phyloP scores from a whole-genome alignment of 208 protist genomes.

The Leishmania mexicana region DNA sequence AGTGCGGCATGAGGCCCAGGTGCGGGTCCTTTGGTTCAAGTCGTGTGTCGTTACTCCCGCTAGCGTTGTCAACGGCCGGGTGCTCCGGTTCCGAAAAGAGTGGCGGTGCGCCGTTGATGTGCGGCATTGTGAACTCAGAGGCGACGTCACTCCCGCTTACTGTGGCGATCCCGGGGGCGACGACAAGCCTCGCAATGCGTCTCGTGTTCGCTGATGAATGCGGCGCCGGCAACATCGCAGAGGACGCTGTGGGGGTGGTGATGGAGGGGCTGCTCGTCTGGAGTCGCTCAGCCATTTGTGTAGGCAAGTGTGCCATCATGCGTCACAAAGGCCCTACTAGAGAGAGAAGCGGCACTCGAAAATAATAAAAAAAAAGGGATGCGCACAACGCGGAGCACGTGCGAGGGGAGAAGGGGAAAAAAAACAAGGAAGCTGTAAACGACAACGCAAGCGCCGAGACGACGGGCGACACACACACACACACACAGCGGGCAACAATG shows the following conservation, averaged over 20 bases:
- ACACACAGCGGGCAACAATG: not conserved
- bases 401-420: not conserved
- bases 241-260: not conserved
- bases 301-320: not conserved
- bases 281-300: not conserved
- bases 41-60: not conserved
- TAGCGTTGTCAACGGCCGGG: not conserved
- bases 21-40: not conserved
- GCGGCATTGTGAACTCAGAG: not conserved
- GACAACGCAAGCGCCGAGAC: not conserved
- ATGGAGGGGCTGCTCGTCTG: not conserved
- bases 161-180: not conserved
- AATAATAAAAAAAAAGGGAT: not conserved
- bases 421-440: not conserved
- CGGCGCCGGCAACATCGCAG: not conserved
- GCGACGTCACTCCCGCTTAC: not conserved
- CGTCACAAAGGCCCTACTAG: not conserved
- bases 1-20: constrained; percentile 1
- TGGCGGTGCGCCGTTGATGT: not conserved
- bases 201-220: not conserved
- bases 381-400: not conserved
- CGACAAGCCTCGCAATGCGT: not conserved
- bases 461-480: not conserved
- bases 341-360: not conserved
- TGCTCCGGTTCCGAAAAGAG: not conserved